Percentiles rank a stretch among this genome's conserved stretches.
Conservation (phyloP, 2,329 filamentous ascomycete genomes). For the Trichoderma hamatum region DNA sequence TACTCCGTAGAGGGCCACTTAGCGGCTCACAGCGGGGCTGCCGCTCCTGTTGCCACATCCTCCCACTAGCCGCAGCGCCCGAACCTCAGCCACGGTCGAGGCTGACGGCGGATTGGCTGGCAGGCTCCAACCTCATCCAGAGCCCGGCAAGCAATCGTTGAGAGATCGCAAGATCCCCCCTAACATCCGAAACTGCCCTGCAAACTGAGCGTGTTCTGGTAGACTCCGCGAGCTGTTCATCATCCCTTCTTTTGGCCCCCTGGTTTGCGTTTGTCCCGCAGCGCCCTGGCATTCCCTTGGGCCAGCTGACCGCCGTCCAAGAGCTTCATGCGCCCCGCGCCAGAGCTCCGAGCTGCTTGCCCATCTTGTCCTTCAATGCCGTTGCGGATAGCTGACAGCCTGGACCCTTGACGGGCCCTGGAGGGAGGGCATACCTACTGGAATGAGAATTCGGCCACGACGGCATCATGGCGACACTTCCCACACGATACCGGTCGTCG, state of each 20-base stretch:
- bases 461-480: constrained; percentile 53
- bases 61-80: constrained; percentile 17
- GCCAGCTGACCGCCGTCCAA: constrained; percentile 19
- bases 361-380: constrained; percentile 39
- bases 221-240: neutral
- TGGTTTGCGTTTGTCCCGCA: neutral
- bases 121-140: constrained; percentile 36
- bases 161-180: neutral
- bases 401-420: constrained; percentile 46
- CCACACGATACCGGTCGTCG: constrained; percentile 65
- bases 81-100: constrained; percentile 37
- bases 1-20: neutral
- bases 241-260: neutral
- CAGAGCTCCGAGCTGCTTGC: constrained; percentile 33
- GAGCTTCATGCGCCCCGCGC: constrained; percentile 35
- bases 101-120: constrained; percentile 35
- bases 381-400: constrained; percentile 37
- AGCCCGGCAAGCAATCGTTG: constrained; percentile 10
- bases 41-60: constrained; percentile 24
- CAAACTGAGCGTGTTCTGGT: neutral
- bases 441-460: constrained; percentile 34
- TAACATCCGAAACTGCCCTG: neutral
- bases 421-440: constrained; percentile 37
- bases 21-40: constrained; percentile 18
- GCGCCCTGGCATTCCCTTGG: neutral